A percentile compares a stretch with the other conserved stretches of the same genome.
phyloP scores from a whole-genome alignment of 768 basidiomycete species.

The Boletus sp. region DNA sequence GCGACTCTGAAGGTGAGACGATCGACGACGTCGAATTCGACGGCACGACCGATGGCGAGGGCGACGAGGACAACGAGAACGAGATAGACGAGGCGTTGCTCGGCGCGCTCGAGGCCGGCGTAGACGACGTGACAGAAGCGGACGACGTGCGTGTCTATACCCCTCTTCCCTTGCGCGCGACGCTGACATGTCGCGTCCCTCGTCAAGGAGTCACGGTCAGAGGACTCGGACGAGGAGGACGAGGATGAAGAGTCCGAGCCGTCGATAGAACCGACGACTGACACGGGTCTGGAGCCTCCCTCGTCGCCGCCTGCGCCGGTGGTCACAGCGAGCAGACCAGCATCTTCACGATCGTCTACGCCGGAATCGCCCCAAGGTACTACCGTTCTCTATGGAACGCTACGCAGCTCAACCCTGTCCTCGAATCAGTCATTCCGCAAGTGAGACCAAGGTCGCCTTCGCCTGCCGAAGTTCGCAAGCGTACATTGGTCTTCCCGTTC shows the following conservation, averaged over 20 bases:
- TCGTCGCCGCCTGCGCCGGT: slow-evolving; percentile 30
- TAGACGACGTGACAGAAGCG: slow-evolving; percentile 66
- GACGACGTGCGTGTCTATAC: slow-evolving; percentile 57
- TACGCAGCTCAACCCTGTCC: slow-evolving; percentile 17
- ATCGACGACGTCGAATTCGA: slow-evolving; percentile 62
- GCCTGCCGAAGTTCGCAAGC: slow-evolving; percentile 54
- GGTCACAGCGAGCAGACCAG: slow-evolving; percentile 11
- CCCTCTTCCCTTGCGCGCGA: not conserved
- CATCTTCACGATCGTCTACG: slow-evolving; percentile 25
- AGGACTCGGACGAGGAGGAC: slow-evolving; percentile 59
- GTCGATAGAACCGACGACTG: slow-evolving; percentile 29
- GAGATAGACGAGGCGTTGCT: slow-evolving; percentile 62
- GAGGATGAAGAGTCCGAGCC: slow-evolving; percentile 50
- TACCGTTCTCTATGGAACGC: not conserved
- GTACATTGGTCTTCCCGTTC: slow-evolving; percentile 37
- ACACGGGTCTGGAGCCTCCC: slow-evolving; percentile 29
- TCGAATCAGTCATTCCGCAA: slow-evolving; percentile 21
- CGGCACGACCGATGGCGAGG: slow-evolving; percentile 39
- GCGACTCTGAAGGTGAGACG: slow-evolving; percentile 64
- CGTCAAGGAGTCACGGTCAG: slow-evolving; percentile 54
- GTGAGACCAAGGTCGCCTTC: slow-evolving; percentile 46
- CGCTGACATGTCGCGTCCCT: slow-evolving; percentile 6
- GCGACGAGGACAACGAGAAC: slow-evolving; percentile 46
- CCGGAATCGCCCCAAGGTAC: slow-evolving; percentile 38
- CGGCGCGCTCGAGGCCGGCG: slow-evolving; percentile 52